A percentile compares a stretch with the other conserved stretches of the same genome.
These are phyloP conservation scores for Pseudopyricularia javanii DNA, from an alignment of 2,329 filamentous ascomycete species.

Conservation along the genomic window DNA sequence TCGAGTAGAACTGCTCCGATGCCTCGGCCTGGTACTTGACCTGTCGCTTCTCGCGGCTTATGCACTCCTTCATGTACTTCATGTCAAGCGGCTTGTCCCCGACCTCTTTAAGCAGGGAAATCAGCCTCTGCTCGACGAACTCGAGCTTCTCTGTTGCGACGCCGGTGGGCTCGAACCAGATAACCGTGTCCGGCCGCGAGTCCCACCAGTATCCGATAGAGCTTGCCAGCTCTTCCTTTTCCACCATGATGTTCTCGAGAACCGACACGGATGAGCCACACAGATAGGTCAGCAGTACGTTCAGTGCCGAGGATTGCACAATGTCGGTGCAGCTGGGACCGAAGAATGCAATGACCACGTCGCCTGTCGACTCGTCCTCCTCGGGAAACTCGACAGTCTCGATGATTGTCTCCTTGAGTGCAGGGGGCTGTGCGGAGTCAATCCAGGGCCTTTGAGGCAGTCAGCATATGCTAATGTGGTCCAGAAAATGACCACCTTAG, in stretches of 20 bases:
- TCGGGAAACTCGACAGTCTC: constrained; percentile 86
- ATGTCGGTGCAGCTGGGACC: constrained; percentile 70
- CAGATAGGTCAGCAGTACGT: constrained; percentile 73
- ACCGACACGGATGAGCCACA: constrained; percentile 88
- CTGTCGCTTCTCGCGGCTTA: constrained; percentile 68
- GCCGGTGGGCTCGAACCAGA: constrained; percentile 76
- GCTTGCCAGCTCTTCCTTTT: constrained; percentile 84
- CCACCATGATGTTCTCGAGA: constrained; percentile 82
- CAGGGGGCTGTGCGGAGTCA: constrained; percentile 68
- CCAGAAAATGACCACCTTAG: too few species aligned
- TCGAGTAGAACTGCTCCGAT: constrained; percentile 68
- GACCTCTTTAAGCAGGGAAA: constrained; percentile 72
- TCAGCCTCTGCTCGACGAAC: constrained; percentile 73
- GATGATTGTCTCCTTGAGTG: constrained; percentile 58
- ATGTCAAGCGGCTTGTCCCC: constrained; percentile 74
- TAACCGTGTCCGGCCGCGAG: constrained; percentile 65
- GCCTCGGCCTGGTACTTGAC: constrained; percentile 76
- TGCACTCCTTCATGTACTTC: constrained; percentile 79
- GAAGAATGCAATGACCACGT: constrained; percentile 76
- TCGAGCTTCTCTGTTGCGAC: constrained; percentile 78
- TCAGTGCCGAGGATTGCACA: constrained; percentile 58
- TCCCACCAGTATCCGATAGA: constrained; percentile 72
- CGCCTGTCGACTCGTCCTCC: constrained; percentile 87
- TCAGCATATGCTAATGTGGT: not conserved
- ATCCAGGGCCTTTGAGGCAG: constrained; percentile 56